Evolutionary conservation across 139 green algal genomes (phyloP).

Genomic region (Coccomyxa sp.): DNA sequence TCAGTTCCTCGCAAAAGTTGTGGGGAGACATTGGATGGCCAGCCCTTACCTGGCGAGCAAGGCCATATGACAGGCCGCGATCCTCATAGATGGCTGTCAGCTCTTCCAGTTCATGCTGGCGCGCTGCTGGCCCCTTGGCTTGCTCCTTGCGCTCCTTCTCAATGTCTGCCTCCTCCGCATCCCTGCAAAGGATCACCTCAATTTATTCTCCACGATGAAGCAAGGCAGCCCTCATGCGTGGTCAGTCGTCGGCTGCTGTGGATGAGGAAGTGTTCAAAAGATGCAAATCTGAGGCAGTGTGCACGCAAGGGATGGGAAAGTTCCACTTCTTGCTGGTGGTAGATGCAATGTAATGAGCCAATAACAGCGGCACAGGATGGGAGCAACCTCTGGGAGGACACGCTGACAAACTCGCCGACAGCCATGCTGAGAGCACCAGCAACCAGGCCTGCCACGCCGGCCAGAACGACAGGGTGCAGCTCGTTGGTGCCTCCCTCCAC

Average conservation of each 20-base stretch:
- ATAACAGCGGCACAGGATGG: not conserved
- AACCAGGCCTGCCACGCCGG: constrained; percentile 62
- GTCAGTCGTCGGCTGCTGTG: not conserved
- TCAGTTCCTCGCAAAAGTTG: too few relatives aligned
- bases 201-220: not conserved
- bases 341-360: not conserved
- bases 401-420: constrained; percentile 62
- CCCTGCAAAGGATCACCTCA: not conserved
- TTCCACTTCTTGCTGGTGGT: too few relatives aligned
- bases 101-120: constrained; percentile 61
- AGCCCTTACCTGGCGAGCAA: constrained; percentile 55
- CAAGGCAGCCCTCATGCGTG: not conserved
- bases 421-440: constrained; percentile 56
- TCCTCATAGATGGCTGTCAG: constrained; percentile 66
- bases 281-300: too few relatives aligned
- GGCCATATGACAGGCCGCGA: constrained; percentile 49
- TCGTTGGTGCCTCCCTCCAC: constrained; percentile 32
- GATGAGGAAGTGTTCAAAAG: too few relatives aligned
- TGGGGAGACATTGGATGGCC: too few relatives aligned
- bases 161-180: constrained; percentile 22
- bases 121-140: constrained; percentile 50
- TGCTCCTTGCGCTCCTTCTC: constrained; percentile 70
- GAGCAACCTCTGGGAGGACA: constrained; percentile 37
- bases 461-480: constrained; percentile 37
- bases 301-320: too few relatives aligned